Conservation (phyloP, 352 stramenopile genomes). For the Globisporangium canariense region DNA sequence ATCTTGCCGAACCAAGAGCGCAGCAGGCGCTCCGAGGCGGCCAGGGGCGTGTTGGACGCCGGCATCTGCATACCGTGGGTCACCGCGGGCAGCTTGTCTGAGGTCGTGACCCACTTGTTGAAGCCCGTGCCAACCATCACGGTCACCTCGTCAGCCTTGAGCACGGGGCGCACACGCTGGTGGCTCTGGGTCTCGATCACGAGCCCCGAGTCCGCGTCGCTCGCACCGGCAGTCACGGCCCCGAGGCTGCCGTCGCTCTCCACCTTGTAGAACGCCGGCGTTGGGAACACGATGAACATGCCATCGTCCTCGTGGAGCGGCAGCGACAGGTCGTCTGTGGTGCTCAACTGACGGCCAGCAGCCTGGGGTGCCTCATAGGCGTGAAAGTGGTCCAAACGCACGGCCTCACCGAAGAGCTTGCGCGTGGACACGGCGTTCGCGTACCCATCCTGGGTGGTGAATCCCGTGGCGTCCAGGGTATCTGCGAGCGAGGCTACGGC, state of each 20-base stretch:
- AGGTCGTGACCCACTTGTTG: constrained; percentile 47
- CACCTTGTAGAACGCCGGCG: constrained; percentile 52
- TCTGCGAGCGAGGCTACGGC: constrained; percentile 42
- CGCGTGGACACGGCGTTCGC: constrained; percentile 31
- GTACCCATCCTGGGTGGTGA: constrained; percentile 42
- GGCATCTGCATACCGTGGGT: constrained; percentile 64
- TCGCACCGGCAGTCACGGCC: constrained; percentile 21
- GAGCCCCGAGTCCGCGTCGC: constrained; percentile 40
- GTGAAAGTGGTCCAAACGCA: constrained; percentile 65
- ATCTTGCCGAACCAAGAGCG: constrained; percentile 64
- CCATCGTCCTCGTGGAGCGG: constrained; percentile 57
- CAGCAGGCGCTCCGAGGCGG: constrained; percentile 28
- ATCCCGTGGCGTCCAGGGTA: constrained; percentile 39
- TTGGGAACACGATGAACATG: constrained; percentile 55
- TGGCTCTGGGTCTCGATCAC: constrained; percentile 47
- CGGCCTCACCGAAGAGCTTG: constrained; percentile 47
- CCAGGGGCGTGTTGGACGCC: constrained; percentile 21
- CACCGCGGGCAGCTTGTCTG: constrained; percentile 42
- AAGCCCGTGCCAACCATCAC: constrained; percentile 63
- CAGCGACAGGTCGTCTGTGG: constrained; percentile 36
- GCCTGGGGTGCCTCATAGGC: constrained; percentile 38
- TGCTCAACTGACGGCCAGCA: constrained; percentile 5
- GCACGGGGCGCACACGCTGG: constrained; percentile 39
- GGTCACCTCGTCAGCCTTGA: constrained; percentile 48
- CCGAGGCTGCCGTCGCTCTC: constrained; percentile 27